phyloP scores from a whole-genome alignment of 352 stramenopile species.

The Pythium brassicae region DNA sequence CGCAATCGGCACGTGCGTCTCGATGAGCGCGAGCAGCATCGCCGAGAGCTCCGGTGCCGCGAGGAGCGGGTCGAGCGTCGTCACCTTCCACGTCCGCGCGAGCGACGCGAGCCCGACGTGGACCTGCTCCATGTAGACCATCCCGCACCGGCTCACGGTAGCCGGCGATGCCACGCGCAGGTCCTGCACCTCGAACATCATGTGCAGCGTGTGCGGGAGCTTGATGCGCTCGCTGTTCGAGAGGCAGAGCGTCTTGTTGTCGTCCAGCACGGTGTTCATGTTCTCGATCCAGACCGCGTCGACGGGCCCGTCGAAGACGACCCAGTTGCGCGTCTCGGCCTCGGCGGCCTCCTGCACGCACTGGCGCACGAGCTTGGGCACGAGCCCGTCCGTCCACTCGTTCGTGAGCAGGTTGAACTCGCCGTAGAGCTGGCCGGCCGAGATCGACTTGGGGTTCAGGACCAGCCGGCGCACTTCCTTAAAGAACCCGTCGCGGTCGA shows the following conservation, averaged over 20 bases:
- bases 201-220: constrained; percentile 80
- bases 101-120: constrained; percentile 76
- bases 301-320: constrained; percentile 88
- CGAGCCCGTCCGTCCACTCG: constrained; percentile 93
- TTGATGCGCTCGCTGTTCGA: constrained; percentile 89
- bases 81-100: constrained; percentile 71
- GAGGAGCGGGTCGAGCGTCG: constrained; percentile 67
- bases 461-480: constrained; percentile 85
- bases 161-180: constrained; percentile 84
- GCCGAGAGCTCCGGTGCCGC: constrained; percentile 51
- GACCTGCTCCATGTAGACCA: constrained; percentile 92
- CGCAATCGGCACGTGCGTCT: constrained; percentile 73
- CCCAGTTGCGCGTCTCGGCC: constrained; percentile 86
- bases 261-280: constrained; percentile 88
- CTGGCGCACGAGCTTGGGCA: constrained; percentile 91
- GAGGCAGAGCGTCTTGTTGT: constrained; percentile 86
- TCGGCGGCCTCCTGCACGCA: constrained; percentile 77
- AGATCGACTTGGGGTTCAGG: constrained; percentile 96
- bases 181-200: constrained; percentile 94
- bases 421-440: constrained; percentile 92
- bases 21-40: constrained; percentile 71
- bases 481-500: constrained; percentile 84
- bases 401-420: constrained; percentile 94
- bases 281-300: constrained; percentile 94
- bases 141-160: constrained; percentile 87